Base-by-base conservation (phyloP, 768 basidiomycete genomes). In the Boletus rubescentipes region DNA sequence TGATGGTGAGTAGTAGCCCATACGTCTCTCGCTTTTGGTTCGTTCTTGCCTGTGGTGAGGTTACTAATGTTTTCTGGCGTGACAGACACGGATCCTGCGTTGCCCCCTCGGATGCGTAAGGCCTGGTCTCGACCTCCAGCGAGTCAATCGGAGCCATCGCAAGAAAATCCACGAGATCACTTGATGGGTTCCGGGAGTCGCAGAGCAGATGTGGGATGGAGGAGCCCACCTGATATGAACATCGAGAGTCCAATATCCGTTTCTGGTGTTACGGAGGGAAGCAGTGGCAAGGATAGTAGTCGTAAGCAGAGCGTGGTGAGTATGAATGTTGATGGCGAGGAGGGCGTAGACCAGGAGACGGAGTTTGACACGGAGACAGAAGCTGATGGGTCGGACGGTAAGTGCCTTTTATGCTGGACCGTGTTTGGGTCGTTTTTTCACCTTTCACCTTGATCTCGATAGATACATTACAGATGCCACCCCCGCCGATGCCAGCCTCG, bases 91-190 rank as follows among this genome's bases (percentile, higher is more conserved):
- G 61, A 64, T 7, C 50, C 57, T 11, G 35, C 68, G 45, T 74
- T 87, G 60, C 86, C 85, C 6, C 85, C 85, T 4, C 83, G 83
- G 68, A 79, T 87, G 79, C 74, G 86, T 36, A 87, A 84, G 57
- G 57, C 57, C 4, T 74, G 75, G 77, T 61, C 69, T 21, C 67
- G 64, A 18, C 49, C 49, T n/a, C 32, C 42, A 11, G n/a, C 31
- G 3, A 12, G 9, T 34, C 56, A 45, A 35, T 6, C 20, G 2
- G 52, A 66, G 46, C 5, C 40, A 37, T 23, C n/a, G n/a, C 47
- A 54, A 38, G 57, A 55, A 32, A 30, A 34, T 37, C 3, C 21
- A 21, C 48, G 8, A 14, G 49, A 54, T 26, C 51, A 44, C 9
- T 32, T 42, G 0, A 36, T 55, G 32, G 26, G 41, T 16, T 18